phyloP scores from a whole-genome alignment of 768 basidiomycete species.

The Boletus patriciae region DNA sequence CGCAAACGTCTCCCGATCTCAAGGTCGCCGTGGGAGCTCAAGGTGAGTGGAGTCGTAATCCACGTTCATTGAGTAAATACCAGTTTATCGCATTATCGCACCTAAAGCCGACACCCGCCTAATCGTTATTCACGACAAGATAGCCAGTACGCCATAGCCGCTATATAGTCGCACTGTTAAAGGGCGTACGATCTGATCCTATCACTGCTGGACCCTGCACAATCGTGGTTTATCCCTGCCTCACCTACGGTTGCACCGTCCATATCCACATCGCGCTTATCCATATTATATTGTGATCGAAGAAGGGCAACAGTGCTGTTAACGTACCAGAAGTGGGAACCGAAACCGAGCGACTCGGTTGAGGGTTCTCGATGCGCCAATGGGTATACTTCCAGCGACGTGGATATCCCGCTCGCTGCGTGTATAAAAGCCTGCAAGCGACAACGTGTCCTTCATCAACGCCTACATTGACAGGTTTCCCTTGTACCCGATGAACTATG shows the following conservation, averaged over 20 bases:
- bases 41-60: slow-evolving; percentile 3
- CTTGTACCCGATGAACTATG: not conserved
- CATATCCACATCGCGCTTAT: slow-evolving; percentile 4
- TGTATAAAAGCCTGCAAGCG: not conserved
- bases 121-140: slow-evolving; percentile 3
- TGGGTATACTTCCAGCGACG: not conserved
- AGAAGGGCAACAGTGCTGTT: not conserved
- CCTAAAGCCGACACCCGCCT: slow-evolving; percentile 5
- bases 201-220: slow-evolving; percentile 23
- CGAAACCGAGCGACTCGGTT: not conserved
- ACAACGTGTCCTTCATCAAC: not conserved
- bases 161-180: slow-evolving; percentile 11
- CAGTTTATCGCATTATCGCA: slow-evolving; percentile 3
- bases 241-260: not conserved
- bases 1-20: not conserved
- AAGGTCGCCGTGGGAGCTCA: not conserved
- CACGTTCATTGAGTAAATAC: not conserved
- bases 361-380: not conserved
- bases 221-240: slow-evolving; percentile 6
- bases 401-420: not conserved
- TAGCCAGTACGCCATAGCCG: slow-evolving; percentile 5
- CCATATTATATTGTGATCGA: not conserved
- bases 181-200: slow-evolving; percentile 19
- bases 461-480: too few species aligned
- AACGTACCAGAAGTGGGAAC: slow-evolving; percentile 5